phyloP scores from a whole-genome alignment of 2,329 filamentous ascomycete genomes.

The Pseudogymnoascus sp. region DNA sequence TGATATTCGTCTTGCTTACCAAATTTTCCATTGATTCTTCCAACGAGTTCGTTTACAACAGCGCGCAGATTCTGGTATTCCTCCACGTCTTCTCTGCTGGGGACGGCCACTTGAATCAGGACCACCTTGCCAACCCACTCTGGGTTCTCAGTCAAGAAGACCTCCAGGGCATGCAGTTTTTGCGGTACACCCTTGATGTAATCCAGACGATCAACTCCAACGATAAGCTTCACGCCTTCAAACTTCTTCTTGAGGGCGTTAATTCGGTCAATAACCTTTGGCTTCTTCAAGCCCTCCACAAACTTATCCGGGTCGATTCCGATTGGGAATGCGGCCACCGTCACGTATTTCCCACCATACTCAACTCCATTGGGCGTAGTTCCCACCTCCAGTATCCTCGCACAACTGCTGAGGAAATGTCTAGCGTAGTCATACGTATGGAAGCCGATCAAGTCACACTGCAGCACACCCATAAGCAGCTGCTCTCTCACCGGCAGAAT shows the following conservation, averaged over 20 bases:
- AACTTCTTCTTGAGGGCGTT: conserved; percentile 81
- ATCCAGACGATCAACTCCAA: conserved; percentile 91
- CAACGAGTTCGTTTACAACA: conserved; percentile 93
- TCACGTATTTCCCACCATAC: conserved; percentile 79
- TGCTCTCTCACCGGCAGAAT: conserved; percentile 89
- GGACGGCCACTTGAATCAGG: conserved; percentile 90
- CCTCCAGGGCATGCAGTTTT: conserved; percentile 91
- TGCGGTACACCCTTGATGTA: conserved; percentile 99
- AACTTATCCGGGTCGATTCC: conserved; percentile 98
- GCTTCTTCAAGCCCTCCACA: conserved; percentile 75
- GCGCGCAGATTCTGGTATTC: conserved; percentile 95
- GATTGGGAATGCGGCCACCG: conserved; percentile 92
- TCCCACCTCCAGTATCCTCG: conserved; percentile 67
- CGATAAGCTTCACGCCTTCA: conserved; percentile 90
- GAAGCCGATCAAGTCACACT: conserved; percentile 94
- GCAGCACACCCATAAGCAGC: conserved; percentile 76
- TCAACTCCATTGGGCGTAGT: conserved; percentile 93
- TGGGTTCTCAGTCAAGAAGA: conserved; percentile 92
- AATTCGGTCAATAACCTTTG: conserved; percentile 82
- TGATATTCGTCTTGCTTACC: conserved; percentile 36
- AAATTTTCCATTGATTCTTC: conserved; percentile 93
- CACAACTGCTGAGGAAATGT: conserved; percentile 93
- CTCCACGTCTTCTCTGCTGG: conserved; percentile 89
- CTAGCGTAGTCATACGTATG: conserved; percentile 99
- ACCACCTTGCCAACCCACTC: conserved; percentile 98